phyloP scores from a whole-genome alignment of 768 basidiomycete species.

The Rhodotorula kratochvilovae region DNA sequence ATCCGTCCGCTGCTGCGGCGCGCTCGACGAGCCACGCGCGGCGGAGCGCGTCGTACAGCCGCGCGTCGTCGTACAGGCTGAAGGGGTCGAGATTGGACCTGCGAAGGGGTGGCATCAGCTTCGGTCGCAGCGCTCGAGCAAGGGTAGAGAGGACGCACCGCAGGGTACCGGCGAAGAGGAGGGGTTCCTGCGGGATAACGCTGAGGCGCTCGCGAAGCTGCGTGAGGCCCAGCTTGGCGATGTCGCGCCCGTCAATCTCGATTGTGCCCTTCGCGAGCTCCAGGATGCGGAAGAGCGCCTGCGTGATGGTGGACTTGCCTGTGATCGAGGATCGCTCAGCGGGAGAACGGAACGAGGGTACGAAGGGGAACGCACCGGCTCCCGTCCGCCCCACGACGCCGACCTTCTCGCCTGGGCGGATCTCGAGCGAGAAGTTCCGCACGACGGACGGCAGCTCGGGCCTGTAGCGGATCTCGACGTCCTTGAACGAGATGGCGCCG shows the following conservation, averaged over 20 bases:
- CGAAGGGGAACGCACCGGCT: constrained; percentile 42
- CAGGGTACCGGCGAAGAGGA: constrained; percentile 69
- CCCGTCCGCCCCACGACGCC: constrained; percentile 74
- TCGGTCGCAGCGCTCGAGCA: not conserved
- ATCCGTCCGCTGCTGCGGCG: not conserved
- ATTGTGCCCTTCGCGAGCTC: constrained; percentile 70
- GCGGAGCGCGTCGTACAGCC: constrained; percentile 76
- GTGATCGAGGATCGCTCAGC: not conserved
- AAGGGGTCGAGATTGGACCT: constrained; percentile 81
- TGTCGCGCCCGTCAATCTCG: constrained; percentile 73
- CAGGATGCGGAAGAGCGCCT: constrained; percentile 63
- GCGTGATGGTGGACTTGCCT: constrained; percentile 81
- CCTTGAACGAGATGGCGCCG: constrained; percentile 10
- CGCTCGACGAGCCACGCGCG: constrained; percentile 71
- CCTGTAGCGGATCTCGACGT: constrained; percentile 71
- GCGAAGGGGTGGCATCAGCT: not conserved
- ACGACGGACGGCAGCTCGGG: constrained; percentile 77
- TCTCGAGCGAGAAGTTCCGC: constrained; percentile 66
- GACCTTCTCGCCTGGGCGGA: constrained; percentile 76
- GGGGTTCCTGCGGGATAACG: constrained; percentile 41
- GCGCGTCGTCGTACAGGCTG: constrained; percentile 65
- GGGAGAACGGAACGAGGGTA: too few species aligned
- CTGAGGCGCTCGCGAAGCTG: constrained; percentile 20
- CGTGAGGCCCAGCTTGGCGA: constrained; percentile 68
- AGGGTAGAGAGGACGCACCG: constrained; percentile 45